phyloP scores from a whole-genome alignment of 2,329 filamentous ascomycete genomes.

The Fusarium tupiense region DNA sequence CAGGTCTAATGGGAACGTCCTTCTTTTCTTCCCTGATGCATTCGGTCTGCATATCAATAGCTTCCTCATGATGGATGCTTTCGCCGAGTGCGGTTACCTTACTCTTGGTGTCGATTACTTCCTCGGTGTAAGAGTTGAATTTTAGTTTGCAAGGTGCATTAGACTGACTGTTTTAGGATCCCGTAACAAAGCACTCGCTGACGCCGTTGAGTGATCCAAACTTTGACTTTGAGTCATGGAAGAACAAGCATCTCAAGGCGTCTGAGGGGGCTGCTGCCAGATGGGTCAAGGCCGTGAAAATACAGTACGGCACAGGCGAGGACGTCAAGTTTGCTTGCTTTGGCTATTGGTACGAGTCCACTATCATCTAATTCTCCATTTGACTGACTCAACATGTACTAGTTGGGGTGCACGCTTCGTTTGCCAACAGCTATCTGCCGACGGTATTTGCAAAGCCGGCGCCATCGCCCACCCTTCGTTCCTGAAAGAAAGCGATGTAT shows the following conservation, averaged over 20 bases:
- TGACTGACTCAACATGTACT: background rate
- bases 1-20: background rate
- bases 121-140: background rate
- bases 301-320: background rate
- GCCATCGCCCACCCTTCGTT: background rate
- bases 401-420: background rate
- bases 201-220: background rate
- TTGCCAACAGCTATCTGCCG: background rate
- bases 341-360: background rate
- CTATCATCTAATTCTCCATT: too few species aligned
- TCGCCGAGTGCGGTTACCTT: background rate
- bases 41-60: background rate
- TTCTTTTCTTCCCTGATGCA: background rate
- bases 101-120: background rate
- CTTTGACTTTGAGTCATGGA: background rate
- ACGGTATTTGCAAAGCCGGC: background rate
- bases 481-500: background rate
- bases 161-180: background rate
- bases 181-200: background rate
- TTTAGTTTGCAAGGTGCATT: fast-evolving
- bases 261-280: background rate
- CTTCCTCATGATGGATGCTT: background rate
- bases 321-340: background rate
- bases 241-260: background rate
- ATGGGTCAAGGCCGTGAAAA: background rate